Conservation (phyloP, 768 basidiomycete species). For the Mycena polygramma region DNA sequence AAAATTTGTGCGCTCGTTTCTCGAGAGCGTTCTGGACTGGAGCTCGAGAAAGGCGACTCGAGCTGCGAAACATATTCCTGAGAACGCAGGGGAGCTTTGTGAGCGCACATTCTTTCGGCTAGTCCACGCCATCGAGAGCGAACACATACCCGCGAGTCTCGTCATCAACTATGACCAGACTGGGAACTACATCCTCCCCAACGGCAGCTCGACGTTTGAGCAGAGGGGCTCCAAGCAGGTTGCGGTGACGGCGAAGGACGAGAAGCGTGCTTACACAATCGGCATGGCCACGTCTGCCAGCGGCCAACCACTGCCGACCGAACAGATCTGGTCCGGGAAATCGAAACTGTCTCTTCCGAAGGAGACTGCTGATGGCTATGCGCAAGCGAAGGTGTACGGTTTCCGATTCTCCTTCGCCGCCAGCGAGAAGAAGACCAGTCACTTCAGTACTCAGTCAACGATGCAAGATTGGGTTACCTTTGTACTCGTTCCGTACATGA, state of each 20-base stretch:
- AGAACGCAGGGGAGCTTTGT: conserved; percentile 1
- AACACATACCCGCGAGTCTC: background rate
- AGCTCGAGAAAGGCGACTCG: conserved; percentile 3
- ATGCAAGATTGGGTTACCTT: conserved; percentile 5
- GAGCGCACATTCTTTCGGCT: conserved; percentile 4
- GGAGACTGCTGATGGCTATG: background rate
- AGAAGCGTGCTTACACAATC: background rate
- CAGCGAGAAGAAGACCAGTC: background rate
- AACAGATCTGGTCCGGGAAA: background rate
- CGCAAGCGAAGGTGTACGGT: background rate
- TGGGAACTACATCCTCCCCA: conserved; percentile 4
- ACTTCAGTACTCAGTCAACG: conserved; percentile 3
- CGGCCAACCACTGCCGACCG: background rate
- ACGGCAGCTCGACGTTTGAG: background rate
- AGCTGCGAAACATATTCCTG: too few species aligned
- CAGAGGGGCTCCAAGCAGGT: background rate
- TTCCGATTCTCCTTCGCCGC: conserved; percentile 1
- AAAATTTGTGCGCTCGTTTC: background rate
- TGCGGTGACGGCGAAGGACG: background rate
- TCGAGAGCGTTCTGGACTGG: conserved; percentile 3
- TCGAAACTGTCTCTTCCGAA: background rate
- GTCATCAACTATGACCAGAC: conserved; percentile 1
- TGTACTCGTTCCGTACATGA: background rate
- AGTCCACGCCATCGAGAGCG: conserved; percentile 3
- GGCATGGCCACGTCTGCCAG: background rate